Evolutionary conservation across 140 eudicot species (phyloP), one percentile per base, ranked within the genome.

Genomic region (Senecio squalidus): DNA sequence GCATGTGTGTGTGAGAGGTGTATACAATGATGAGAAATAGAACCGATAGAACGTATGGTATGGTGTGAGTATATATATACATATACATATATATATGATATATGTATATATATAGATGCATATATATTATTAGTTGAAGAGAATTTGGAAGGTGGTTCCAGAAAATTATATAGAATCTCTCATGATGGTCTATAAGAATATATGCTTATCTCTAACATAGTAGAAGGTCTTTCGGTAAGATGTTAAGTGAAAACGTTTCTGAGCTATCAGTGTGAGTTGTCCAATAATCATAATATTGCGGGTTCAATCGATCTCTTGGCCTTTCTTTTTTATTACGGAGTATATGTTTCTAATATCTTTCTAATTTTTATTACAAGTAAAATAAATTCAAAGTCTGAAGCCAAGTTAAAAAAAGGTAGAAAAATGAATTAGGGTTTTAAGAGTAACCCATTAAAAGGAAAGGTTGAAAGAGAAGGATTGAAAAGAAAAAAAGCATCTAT

Each of bases 11-110:
- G 9, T 11, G 71, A 22, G n/a, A n/a, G n/a, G n/a, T n/a, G n/a
- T n/a, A n/a, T 10, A 15, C 6, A 66, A 67, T 65, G 20, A 34
- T 5, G 20, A 64, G 59, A 72, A 23, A 57, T 43, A 47, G 62
- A 64, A 28, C 47, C 38, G 62, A 40, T 27, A 18, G 22, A 38
- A 20, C 38, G n/a, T n/a, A n/a, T n/a, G n/a, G n/a, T n/a, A 50
- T 17, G 31, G 50, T 16, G 38, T 7, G 9, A 2, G 27, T 27
- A n/a, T 53, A 16, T 25, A 40, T 47, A 15, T 48, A 25, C 50
- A 31, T 38, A 50, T 50, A 39, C 22, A 60, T 28, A 23, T 41
- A 43, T 15, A 38, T 5, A 39, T n/a, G n/a, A 25, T 64, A 31
- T 38, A 50, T 50, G 23, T 14, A 60, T 28, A 23, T 41, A 43